These are phyloP conservation scores for Catharanthus roseus DNA, from an alignment of 257 asterid species.

Conservation along the genomic window DNA sequence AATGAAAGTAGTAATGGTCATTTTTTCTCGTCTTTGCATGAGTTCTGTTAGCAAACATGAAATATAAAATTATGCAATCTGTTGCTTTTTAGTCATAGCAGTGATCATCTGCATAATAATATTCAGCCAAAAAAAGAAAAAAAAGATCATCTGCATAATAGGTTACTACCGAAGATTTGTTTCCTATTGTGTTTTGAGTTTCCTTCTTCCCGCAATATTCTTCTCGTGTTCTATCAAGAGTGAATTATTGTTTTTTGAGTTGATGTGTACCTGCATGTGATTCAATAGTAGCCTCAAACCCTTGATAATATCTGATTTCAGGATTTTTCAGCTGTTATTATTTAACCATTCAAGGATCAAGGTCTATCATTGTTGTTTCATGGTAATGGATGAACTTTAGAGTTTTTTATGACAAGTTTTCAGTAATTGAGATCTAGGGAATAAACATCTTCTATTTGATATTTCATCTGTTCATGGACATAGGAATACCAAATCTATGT, in stretches of 20 bases:
- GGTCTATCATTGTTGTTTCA: not conserved
- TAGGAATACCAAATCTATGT: not conserved
- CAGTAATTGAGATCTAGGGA: not conserved
- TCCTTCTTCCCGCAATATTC: not conserved
- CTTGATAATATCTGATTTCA: no score
- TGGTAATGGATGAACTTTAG: not conserved
- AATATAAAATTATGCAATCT: not conserved
- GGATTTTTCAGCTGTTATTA: not conserved
- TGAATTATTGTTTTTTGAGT: not conserved
- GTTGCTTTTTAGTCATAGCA: not conserved
- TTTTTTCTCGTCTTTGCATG: not conserved
- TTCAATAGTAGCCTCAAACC: not conserved
- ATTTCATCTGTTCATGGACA: not conserved
- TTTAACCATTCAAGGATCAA: not conserved
- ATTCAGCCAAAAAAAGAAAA: no score
- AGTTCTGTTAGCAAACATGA: not conserved
- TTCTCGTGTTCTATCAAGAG: not conserved
- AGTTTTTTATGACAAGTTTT: not conserved
- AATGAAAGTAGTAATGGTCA: not conserved
- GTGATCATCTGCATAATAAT: not conserved
- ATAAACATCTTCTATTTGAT: not conserved
- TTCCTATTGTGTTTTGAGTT: not conserved
- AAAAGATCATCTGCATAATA: not conserved
- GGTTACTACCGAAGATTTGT: not conserved
- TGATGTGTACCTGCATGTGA: not conserved